Evolutionary conservation across 1,284 basidiomycete species (phyloP), one percentile per base, ranked within the genome.

Genomic region (Pseudozyma sp.): DNA sequence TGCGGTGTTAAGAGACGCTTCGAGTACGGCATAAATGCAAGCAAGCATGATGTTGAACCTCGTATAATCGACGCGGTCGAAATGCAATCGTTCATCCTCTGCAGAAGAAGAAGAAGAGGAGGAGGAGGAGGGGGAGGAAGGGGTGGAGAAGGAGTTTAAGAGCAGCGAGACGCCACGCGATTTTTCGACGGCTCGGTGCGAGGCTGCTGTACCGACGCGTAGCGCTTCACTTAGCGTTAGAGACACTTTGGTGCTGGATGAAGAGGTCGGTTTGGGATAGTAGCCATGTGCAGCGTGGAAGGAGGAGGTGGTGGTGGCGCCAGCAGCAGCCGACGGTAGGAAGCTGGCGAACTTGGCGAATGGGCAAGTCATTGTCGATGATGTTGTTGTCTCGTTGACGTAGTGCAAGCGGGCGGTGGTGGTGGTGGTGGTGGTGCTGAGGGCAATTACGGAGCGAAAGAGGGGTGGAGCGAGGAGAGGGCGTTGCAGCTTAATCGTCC

Each of bases 41-140:
- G 52, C 49, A 1, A 81, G 68, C 69, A 78, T 76, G 31, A 81
- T 53, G 44, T 79, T 62, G 54, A 77, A 80, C 9, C 62, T 56
- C 1, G 77, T 52, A 53, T 81, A 78, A 56, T 81, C 78, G 10
- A 54, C 40, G 2, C 78, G 38, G 9, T 63, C 59, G 16, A 81
- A 75, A 2, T 6, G n/a, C 31, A 67, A n/a, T 11, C 6, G 13
- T 21, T 52, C 47, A 18, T 38, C 34, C 8, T 39, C 34, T 35
- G 31, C 11, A 1, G 39, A 34, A 9, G 49, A 50, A 31, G 56
- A 34, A 18, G 59, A 47, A 6, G 49, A 35, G 12, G 42, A 18
- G 14, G 44, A 18, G 14, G 50, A 5, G 1, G 64, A 40, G 13
- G 52, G 19, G 51, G 55, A 31, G 42, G 70, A 40, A 18, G 49